Conservation (phyloP, 495 filamentous ascomycete genomes). For the Talaromyces stipitatus region DNA sequence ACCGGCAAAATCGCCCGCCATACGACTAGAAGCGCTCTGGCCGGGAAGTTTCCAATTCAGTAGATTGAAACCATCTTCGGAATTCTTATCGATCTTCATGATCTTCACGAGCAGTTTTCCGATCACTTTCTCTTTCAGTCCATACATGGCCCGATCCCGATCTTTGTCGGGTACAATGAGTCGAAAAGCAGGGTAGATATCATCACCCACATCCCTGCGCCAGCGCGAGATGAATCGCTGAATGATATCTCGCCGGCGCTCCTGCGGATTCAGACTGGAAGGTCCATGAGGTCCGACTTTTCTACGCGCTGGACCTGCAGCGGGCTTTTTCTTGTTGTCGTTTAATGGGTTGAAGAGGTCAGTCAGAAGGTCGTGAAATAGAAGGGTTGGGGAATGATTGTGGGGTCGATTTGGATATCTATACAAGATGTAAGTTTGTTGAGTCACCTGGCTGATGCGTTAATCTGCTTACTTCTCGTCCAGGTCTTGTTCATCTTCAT, state of each 20-base stretch:
- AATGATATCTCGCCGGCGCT: constrained; percentile 78
- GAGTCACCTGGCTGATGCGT: constrained; percentile 19
- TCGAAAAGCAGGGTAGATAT: constrained; percentile 89
- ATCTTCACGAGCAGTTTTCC: constrained; percentile 81
- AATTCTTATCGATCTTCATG: constrained; percentile 88
- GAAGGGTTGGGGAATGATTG: constrained; percentile 69
- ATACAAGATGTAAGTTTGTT: constrained; percentile 1
- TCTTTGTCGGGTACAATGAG: constrained; percentile 93
- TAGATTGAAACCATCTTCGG: constrained; percentile 76
- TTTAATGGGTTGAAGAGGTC: constrained; percentile 81
- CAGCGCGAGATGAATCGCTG: constrained; percentile 83
- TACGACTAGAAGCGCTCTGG: constrained; percentile 47
- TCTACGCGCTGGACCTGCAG: constrained; percentile 35
- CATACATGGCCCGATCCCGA: constrained; percentile 86
- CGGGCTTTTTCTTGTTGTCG: constrained; percentile 70
- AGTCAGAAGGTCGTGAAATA: constrained; percentile 74
- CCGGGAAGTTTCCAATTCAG: constrained; percentile 93
- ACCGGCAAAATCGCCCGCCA: constrained; percentile 87
- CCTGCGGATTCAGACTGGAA: constrained; percentile 62
- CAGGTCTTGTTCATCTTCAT: constrained; percentile 43
- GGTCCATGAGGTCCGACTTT: constrained; percentile 52
- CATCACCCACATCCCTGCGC: constrained; percentile 78
- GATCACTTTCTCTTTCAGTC: constrained; percentile 87
- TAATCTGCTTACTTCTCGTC: constrained; percentile 52
- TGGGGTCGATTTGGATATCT: constrained; percentile 80